phyloP scores from a whole-genome alignment of 1,284 basidiomycete genomes.

The Bjerkandera adusta region DNA sequence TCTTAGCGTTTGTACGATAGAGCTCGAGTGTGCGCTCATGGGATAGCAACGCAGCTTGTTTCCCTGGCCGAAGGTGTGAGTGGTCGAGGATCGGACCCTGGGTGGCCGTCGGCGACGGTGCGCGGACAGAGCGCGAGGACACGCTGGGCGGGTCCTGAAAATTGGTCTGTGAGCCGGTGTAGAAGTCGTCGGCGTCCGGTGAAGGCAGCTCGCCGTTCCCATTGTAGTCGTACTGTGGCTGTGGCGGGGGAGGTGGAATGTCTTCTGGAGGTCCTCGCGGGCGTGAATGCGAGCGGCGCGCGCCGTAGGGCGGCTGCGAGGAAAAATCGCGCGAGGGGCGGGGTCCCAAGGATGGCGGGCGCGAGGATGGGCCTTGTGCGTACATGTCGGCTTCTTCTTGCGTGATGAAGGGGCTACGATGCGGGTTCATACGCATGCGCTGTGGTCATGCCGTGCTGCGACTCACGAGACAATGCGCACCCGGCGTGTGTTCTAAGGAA shows the following conservation, averaged over 20 bases:
- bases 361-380: constrained; percentile 10
- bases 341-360: constrained; percentile 12
- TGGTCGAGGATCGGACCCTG: constrained; percentile 81
- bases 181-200: constrained; percentile 40
- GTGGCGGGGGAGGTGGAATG: constrained; percentile 4
- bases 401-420: too few species aligned
- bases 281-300: constrained; percentile 19
- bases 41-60: constrained; percentile 87
- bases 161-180: constrained; percentile 29
- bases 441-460: too few species aligned
- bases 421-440: too few species aligned
- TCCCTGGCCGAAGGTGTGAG: constrained; percentile 92
- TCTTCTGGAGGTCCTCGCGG: constrained; percentile 24
- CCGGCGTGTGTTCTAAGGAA: too few species aligned
- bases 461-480: too few species aligned
- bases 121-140: constrained; percentile 36
- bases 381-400: too few species aligned
- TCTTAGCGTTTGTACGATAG: constrained; percentile 97
- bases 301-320: not conserved
- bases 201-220: constrained; percentile 27
- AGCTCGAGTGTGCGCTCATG: constrained; percentile 96
- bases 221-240: constrained; percentile 31
- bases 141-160: constrained; percentile 30
- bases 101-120: constrained; percentile 46
- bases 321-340: constrained; percentile 1